Evolutionary conservation across 2,329 filamentous ascomycete species (phyloP), one percentile per base, ranked within the genome.

Genomic region (Annulohypoxylon truncatum): DNA sequence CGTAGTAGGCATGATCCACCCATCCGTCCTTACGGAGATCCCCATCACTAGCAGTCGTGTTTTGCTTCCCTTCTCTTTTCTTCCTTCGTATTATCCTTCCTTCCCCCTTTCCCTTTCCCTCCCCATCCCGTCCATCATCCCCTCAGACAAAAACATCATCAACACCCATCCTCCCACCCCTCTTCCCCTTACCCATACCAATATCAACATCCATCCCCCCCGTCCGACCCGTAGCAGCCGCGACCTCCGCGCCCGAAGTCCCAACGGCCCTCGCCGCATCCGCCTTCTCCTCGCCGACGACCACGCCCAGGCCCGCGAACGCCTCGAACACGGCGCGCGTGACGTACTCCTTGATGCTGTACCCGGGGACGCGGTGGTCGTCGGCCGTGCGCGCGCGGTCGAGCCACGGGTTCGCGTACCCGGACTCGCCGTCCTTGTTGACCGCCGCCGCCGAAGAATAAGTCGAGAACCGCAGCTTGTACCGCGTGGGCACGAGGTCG

Each of bases 271-370:
- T 77, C 47, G 73, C 77, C 46, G 82, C 80, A 1, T 72, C 74
- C 2, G 75, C 72, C 78, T 87, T 87, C 75, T 97, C 94, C 47
- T 97, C 93, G 33, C 87, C 90, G 42, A 99, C 83, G 72, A 97
- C 96, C 42, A 97, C 92, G 0, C 92, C 93, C 65, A 99, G 79
- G 0, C 96, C 96, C 0, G 92, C 89, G 79, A 97, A 98, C 0
- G 95, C 94, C 76, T 97, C 94, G 66, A 93, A 92, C 76, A 99
- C 82, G 22, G 92, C 90, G 22, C 94, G 85, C 6, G 89, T 84
- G 73, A 93, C 92, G 76, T 96, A 98, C 76, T 97, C 94, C 31
- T 87, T 83, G 44, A 95, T 82, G 73, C 90, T 90, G 79, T 96
- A 98, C 0, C 96, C 96, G 29, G 94, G 94, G 13, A 92, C 92